phyloP scores from a whole-genome alignment of 805 yeast genomes.

The Metschnikowia dekortorum region DNA sequence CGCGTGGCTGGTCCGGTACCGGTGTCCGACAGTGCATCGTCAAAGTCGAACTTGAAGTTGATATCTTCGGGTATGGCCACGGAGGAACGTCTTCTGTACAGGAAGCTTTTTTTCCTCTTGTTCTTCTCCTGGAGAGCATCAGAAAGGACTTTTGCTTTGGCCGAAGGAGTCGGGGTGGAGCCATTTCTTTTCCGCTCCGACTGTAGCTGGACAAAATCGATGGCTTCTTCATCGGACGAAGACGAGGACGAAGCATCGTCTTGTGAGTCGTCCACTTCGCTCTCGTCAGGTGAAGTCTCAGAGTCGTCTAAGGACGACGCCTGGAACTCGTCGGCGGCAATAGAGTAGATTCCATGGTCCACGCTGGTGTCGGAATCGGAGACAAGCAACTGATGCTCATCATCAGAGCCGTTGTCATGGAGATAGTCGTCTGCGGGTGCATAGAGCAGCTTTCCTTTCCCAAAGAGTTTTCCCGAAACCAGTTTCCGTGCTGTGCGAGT shows the following conservation, averaged over 20 bases:
- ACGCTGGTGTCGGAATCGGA: conserved; percentile 11
- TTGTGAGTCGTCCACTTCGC: conserved; percentile 20
- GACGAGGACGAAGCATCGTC: conserved; percentile 34
- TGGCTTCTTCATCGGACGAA: conserved; percentile 52
- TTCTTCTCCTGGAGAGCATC: conserved; percentile 3
- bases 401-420: conserved; percentile 3
- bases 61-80: conserved; percentile 42
- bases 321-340: conserved; percentile 17
- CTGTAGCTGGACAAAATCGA: conserved; percentile 68
- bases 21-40: conserved; percentile 20
- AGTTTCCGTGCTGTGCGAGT: conserved; percentile 12
- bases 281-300: conserved; percentile 25
- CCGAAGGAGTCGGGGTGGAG: conserved; percentile 9
- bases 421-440: conserved; percentile 1
- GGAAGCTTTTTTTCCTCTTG: conserved; percentile 10
- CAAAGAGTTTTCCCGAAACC: conserved; percentile 10
- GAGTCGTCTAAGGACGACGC: conserved; percentile 23
- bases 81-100: conserved; percentile 29
- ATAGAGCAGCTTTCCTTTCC: conserved; percentile 10
- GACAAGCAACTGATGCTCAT: neutral
- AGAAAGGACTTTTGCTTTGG: neutral
- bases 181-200: conserved; percentile 46
- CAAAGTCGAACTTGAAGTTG: conserved; percentile 40
- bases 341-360: conserved; percentile 22
- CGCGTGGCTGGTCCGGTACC: conserved; percentile 11